These are phyloP conservation scores for Pseudognaphalium luteoalbum DNA, from an alignment of 129 eudicot genomes.

Conservation along the genomic window DNA sequence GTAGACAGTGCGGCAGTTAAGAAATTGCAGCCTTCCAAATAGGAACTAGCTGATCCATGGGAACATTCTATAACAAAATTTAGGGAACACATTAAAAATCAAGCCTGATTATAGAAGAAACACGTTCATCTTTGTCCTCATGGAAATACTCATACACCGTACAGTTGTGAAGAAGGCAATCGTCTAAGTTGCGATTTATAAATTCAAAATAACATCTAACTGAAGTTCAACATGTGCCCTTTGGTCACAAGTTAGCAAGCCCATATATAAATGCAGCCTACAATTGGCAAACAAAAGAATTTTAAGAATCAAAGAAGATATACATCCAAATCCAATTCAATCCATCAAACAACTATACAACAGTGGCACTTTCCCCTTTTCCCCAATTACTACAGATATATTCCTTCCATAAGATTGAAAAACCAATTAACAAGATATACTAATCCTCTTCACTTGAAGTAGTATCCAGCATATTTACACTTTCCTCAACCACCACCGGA, in stretches of 20 bases:
- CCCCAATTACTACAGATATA: conserved; percentile 26
- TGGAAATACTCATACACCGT: background rate
- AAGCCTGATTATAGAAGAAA: background rate
- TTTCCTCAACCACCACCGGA: conserved; percentile 51
- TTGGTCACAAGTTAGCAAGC: background rate
- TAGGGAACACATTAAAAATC: background rate
- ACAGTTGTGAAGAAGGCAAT: background rate
- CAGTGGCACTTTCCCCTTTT: conserved; percentile 11
- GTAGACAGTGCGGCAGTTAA: too few species aligned
- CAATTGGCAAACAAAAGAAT: conserved; percentile 28
- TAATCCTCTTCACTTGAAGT: conserved; percentile 47
- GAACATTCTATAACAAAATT: too few species aligned
- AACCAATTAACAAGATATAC: conserved; percentile 6
- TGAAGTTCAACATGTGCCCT: background rate
- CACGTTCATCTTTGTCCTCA: background rate
- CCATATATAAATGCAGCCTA: conserved; percentile 14
- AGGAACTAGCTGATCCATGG: too few species aligned
- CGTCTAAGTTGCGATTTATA: background rate
- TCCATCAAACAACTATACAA: conserved; percentile 29
- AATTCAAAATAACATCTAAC: background rate
- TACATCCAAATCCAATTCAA: conserved; percentile 27
- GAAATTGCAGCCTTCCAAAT: too few species aligned
- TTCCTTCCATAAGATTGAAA: background rate
- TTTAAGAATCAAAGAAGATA: conserved; percentile 23
- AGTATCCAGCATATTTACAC: conserved; percentile 50